phyloP scores from a whole-genome alignment of 768 basidiomycete species.

The Pleurotus pulmonarius region DNA sequence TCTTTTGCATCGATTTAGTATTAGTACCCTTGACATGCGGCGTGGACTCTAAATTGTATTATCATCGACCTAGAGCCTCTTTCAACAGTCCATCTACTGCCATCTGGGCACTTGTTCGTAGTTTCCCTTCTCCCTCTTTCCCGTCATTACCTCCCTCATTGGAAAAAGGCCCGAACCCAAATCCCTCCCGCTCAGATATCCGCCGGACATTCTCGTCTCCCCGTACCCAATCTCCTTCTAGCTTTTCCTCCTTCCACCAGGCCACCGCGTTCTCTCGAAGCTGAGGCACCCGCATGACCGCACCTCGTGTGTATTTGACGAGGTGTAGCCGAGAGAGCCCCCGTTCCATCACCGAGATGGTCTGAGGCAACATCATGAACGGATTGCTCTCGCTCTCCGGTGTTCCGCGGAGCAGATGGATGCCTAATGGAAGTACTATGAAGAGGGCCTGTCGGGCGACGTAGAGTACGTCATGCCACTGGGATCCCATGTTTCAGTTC shows the following conservation, averaged over 20 bases:
- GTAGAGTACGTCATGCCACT: conserved; percentile 69
- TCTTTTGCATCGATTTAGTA: too few species aligned
- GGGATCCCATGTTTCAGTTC: background rate
- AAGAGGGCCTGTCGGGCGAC: conserved; percentile 54
- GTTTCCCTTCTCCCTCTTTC: conserved; percentile 22
- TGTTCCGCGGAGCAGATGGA: conserved; percentile 36
- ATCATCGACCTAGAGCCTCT: background rate
- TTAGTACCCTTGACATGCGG: too few species aligned
- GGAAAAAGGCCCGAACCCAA: conserved; percentile 31
- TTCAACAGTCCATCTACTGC: conserved; percentile 18
- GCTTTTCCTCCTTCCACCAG: conserved; percentile 59
- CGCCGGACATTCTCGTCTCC: conserved; percentile 43
- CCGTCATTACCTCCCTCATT: conserved; percentile 1
- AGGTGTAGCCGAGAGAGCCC: conserved; percentile 46
- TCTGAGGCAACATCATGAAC: conserved; percentile 24
- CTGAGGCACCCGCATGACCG: conserved; percentile 49
- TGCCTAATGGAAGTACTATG: conserved; percentile 48
- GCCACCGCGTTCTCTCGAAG: conserved; percentile 40
- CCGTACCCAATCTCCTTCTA: conserved; percentile 47
- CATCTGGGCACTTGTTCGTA: conserved; percentile 27
- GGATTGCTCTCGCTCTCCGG: conserved; percentile 27
- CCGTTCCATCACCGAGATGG: conserved; percentile 19
- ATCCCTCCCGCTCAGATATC: conserved; percentile 42
- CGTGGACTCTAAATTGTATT: background rate
- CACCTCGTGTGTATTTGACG: conserved; percentile 52